These are phyloP conservation scores for Paramecium caudatum DNA, from an alignment of 73 alveolate genomes.

Conservation along the genomic window DNA sequence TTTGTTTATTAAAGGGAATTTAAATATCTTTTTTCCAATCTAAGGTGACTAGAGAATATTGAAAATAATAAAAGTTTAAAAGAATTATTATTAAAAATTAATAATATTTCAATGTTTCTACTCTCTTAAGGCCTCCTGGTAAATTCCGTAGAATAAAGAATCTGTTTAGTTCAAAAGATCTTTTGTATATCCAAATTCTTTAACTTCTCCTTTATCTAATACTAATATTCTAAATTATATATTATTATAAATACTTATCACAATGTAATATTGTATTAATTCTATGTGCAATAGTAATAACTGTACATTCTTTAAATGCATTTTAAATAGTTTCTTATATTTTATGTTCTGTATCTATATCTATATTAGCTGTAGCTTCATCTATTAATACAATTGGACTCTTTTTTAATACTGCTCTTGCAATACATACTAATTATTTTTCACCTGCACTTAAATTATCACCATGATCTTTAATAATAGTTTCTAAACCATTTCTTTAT, in stretches of 20 bases:
- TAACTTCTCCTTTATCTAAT: conserved; percentile 76
- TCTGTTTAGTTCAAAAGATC: conserved; percentile 20
- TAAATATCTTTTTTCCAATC: no score
- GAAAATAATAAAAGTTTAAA: neutral
- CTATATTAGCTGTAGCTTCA: conserved; percentile 96
- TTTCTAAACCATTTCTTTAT: conserved; percentile 76
- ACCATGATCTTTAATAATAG: conserved; percentile 85
- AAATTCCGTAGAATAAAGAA: conserved; percentile 64
- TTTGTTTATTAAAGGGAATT: no score
- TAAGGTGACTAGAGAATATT: neutral
- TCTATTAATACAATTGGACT: conserved; percentile 87
- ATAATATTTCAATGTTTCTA: conserved; percentile 3
- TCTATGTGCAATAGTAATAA: conserved; percentile 90
- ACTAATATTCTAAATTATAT: conserved; percentile 70
- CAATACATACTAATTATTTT: conserved; percentile 85
- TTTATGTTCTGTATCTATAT: conserved; percentile 87
- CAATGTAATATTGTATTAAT: conserved; percentile 82
- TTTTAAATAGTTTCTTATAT: conserved; percentile 83
- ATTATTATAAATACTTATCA: conserved; percentile 74
- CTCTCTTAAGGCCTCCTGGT: conserved; percentile 28
- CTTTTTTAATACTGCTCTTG: conserved; percentile 86
- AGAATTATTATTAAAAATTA: neutral
- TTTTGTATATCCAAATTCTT: conserved; percentile 61
- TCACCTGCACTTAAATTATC: conserved; percentile 88
- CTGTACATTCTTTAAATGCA: conserved; percentile 80